Evolutionary conservation across 495 filamentous ascomycete genomes (phyloP), one percentile per base, ranked within the genome.

Genomic region (Pseudevernia furfuracea): DNA sequence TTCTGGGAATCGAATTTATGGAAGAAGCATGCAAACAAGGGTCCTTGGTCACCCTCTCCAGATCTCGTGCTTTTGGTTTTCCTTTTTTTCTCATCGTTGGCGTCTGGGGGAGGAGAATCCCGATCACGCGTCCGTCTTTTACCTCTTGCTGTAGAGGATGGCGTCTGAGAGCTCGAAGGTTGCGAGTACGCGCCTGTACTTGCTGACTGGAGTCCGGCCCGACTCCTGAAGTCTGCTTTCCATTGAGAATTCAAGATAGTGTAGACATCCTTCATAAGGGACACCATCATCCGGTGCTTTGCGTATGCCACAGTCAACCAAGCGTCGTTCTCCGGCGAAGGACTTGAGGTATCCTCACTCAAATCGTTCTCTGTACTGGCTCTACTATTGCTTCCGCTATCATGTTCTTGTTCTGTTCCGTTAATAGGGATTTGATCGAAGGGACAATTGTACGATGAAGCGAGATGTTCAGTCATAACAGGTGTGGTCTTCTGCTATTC

Each of bases 1-100:
- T 52, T 62, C 15, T 62, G 41, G 19, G 44, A 4, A 32, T 62
- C 36, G 60, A 7, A 53, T 28, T 62, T 62, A 36, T 48, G 19
- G 23, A 48, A 48, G 12, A 3, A 48, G 46, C 46, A 48, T 9
- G 46, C 46, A 10, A 48, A 48, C 12, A 48, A 48, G 7, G n/a
- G 46, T 25, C 12, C 46, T 25, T 23, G 46, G 4, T 7, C 46
- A 48, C 23, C 9, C 4, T 23, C n/a, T 48, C 46, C n/a, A 48
- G 23, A 48, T 11, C 25, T 48, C 6, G 46, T 1, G 23, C 4
- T 9, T 6, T 25, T 25, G 1, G 21, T 25, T 25, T 48, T 48
- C 46, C n/a, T 48, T 25, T 48, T 48, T n/a, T 48, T 48, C 23
- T 48, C n/a, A 11, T 48, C 46, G 3, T 48, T 25, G 12, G 1